Conservation (phyloP, 768 basidiomycete genomes). For the Lactarius psammicola region DNA sequence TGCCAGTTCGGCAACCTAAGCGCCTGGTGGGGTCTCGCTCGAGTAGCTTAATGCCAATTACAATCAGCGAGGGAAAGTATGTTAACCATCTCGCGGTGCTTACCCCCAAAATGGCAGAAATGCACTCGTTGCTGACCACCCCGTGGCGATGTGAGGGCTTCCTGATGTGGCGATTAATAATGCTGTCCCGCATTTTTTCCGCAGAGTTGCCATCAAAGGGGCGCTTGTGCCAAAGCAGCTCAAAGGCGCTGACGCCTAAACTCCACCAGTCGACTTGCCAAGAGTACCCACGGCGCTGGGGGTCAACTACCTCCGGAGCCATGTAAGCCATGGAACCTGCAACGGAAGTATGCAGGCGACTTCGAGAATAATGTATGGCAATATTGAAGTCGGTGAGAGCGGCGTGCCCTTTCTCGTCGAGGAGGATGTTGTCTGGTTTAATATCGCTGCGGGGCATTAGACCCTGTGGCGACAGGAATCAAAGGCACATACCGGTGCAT, state of each 20-base stretch:
- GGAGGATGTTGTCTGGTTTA: slow-evolving; percentile 95
- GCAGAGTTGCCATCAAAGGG: slow-evolving; percentile 91
- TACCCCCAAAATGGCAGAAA: slow-evolving; percentile 66
- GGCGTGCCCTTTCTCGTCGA: slow-evolving; percentile 92
- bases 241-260: slow-evolving; percentile 85
- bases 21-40: slow-evolving; percentile 78
- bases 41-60: slow-evolving; percentile 56
- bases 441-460: slow-evolving; percentile 60
- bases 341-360: slow-evolving; percentile 84
- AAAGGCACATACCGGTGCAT: slow-evolving; percentile 75
- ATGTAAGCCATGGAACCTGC: slow-evolving; percentile 99
- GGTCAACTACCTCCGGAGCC: slow-evolving; percentile 88
- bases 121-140: slow-evolving; percentile 63
- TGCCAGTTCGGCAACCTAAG: slow-evolving; percentile 72
- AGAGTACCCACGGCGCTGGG: slow-evolving; percentile 82
- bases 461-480: slow-evolving; percentile 26
- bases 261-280: slow-evolving; percentile 98
- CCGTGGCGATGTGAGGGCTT: slow-evolving; percentile 55
- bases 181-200: slow-evolving; percentile 85
- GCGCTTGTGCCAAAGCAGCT: slow-evolving; percentile 77
- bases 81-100: slow-evolving; percentile 31
- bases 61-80: background rate
- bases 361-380: slow-evolving; percentile 94
- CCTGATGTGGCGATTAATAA: slow-evolving; percentile 71
- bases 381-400: slow-evolving; percentile 99